Evolutionary conservation across 495 filamentous ascomycete species (phyloP).

Genomic region (Clavariopsis aquatica): DNA sequence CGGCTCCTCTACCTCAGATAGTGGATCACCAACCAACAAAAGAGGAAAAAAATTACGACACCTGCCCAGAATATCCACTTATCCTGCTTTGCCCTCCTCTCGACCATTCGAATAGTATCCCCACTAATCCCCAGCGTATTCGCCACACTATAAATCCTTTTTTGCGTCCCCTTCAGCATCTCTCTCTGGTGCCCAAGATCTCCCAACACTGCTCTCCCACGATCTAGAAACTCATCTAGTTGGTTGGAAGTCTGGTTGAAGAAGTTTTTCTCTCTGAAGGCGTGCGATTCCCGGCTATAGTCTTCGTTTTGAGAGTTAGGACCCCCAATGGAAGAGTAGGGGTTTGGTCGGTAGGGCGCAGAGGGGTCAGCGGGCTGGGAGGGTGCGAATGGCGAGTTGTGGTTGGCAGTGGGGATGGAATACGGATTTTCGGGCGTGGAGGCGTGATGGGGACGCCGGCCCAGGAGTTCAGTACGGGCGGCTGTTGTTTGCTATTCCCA

Average conservation of each 20-base stretch:
- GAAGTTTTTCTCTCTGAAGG: slow-evolving; percentile 89
- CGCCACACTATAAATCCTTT: slow-evolving; percentile 83
- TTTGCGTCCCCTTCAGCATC: slow-evolving; percentile 91
- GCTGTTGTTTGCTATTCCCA: slow-evolving; percentile 58
- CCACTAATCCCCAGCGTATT: slow-evolving; percentile 92
- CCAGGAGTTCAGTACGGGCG: slow-evolving; percentile 81
- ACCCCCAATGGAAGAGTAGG: slow-evolving; percentile 40
- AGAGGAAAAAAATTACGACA: slow-evolving; percentile 83
- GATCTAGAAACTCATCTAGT: slow-evolving; percentile 90
- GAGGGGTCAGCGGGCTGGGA: slow-evolving; percentile 52
- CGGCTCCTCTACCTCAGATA: slow-evolving; percentile 63
- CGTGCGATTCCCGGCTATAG: slow-evolving; percentile 72
- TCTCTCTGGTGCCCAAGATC: slow-evolving; percentile 89
- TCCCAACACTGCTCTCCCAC: slow-evolving; percentile 83
- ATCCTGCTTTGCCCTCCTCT: slow-evolving; percentile 86
- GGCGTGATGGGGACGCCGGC: slow-evolving; percentile 81
- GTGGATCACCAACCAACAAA: slow-evolving; percentile 87
- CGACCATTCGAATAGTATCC: slow-evolving; percentile 95
- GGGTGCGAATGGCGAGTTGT: slow-evolving; percentile 43
- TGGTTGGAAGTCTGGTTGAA: slow-evolving; percentile 73
- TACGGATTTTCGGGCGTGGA: slow-evolving; percentile 96
- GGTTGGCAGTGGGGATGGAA: slow-evolving; percentile 55
- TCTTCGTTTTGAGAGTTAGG: slow-evolving; percentile 57
- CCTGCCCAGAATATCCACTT: slow-evolving; percentile 97
- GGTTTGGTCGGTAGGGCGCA: slow-evolving; percentile 29